Percentiles rank a stretch among this genome's conserved stretches.
These are phyloP conservation scores for Ambrosia hybrid DNA, from an alignment of 140 eudicot genomes.

Conservation along the genomic window DNA sequence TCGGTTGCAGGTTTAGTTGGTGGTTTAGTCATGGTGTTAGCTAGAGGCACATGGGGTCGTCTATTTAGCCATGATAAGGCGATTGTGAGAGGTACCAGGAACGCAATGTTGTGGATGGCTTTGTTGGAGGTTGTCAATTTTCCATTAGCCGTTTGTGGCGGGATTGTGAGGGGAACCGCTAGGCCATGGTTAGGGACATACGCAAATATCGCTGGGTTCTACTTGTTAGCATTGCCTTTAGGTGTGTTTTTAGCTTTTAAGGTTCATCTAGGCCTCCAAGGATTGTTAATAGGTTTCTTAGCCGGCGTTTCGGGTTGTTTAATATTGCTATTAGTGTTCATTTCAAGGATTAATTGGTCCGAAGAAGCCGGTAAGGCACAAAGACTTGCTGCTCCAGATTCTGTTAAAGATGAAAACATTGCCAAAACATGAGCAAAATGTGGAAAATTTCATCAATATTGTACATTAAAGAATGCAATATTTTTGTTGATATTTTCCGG, in stretches of 20 bases:
- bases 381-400: conserved; percentile 27
- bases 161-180: conserved; percentile 86
- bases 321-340: conserved; percentile 52
- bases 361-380: conserved; percentile 77
- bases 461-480: conserved; percentile 1
- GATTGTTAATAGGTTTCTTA: conserved; percentile 68
- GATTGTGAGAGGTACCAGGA: conserved; percentile 48
- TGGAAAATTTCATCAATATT: conserved; percentile 10
- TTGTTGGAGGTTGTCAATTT: conserved; percentile 65
- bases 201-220: conserved; percentile 77
- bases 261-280: conserved; percentile 60
- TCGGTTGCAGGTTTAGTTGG: conserved; percentile 58
- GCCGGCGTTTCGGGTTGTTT: conserved; percentile 59
- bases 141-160: conserved; percentile 80
- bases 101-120: conserved; percentile 70
- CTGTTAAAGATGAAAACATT: conserved; percentile 17
- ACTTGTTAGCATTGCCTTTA: conserved; percentile 79
- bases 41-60: conserved; percentile 68
- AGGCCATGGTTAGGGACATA: conserved; percentile 80
- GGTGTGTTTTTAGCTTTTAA: conserved; percentile 65
- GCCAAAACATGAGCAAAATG: conserved; percentile 7
- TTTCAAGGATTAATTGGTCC: conserved; percentile 58
- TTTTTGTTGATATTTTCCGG: background rate
- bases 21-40: conserved; percentile 50
- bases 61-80: conserved; percentile 68